Evolutionary conservation across 768 basidiomycete species (phyloP).

Genomic region (Chiua virens): DNA sequence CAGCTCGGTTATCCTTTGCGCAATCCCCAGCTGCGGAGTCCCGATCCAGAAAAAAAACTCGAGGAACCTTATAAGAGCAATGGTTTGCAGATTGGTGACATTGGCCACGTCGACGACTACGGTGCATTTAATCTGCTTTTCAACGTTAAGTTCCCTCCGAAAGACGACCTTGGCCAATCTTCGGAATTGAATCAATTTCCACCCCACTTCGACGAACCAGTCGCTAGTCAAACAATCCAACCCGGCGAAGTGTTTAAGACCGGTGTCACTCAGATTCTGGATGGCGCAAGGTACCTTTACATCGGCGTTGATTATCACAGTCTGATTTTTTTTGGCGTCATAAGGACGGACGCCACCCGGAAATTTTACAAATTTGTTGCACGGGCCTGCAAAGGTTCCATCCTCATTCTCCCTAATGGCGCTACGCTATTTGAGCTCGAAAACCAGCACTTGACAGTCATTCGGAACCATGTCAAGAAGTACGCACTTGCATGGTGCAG

Average conservation of each 20-base stretch:
- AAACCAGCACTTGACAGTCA: not conserved
- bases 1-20: too few species aligned
- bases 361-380: not conserved
- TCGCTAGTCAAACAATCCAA: not conserved
- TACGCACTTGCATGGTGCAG: slow-evolving; percentile 25
- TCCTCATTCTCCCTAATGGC: slow-evolving; percentile 30
- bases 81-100: slow-evolving; percentile 36
- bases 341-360: not conserved
- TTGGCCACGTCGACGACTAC: slow-evolving; percentile 25
- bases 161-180: too few species aligned
- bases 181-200: too few species aligned
- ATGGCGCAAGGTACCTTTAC: too few species aligned
- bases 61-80: slow-evolving; percentile 18
- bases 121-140: slow-evolving; percentile 34
- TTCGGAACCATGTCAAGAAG: slow-evolving; percentile 8
- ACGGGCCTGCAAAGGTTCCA: slow-evolving; percentile 19
- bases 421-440: slow-evolving; percentile 16
- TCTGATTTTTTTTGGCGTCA: too few species aligned
- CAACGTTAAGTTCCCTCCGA: slow-evolving; percentile 18
- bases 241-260: too few species aligned
- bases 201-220: too few species aligned
- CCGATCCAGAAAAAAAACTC: slow-evolving; percentile 13
- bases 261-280: too few species aligned
- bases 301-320: too few species aligned
- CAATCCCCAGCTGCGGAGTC: slow-evolving; percentile 15